Percentiles rank a stretch among this genome's conserved stretches.
phyloP scores from a whole-genome alignment of 2,329 filamentous ascomycete genomes.

The Fusarium sp. region DNA sequence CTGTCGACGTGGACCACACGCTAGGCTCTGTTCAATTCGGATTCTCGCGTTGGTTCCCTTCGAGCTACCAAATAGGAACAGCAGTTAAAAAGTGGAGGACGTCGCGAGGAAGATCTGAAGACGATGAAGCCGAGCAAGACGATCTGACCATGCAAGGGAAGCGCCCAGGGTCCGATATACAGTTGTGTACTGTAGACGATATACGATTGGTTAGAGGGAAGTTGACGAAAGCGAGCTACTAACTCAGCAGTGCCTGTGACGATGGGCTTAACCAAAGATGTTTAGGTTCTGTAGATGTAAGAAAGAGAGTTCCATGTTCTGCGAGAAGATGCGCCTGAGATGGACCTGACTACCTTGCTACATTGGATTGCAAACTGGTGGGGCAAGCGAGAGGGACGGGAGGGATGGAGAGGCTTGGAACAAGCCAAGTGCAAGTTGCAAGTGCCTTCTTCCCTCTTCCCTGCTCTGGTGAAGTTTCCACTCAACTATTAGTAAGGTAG shows the following conservation, averaged over 20 bases:
- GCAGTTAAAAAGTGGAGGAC: not conserved
- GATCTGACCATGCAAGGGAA: constrained; percentile 7
- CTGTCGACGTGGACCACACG: not conserved
- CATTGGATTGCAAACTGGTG: constrained; percentile 10
- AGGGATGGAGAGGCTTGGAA: too few relatives aligned
- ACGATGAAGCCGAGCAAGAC: constrained; percentile 3
- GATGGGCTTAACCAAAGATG: not conserved
- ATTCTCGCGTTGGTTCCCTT: not conserved
- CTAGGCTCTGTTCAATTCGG: not conserved
- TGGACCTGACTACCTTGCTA: not conserved
- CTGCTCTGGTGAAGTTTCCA: too few relatives aligned
- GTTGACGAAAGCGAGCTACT: not conserved
- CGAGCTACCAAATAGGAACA: not conserved
- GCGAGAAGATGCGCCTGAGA: constrained; percentile 11
- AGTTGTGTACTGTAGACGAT: not conserved
- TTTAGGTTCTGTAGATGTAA: constrained; percentile 18
- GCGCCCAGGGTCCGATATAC: not conserved
- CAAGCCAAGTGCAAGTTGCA: too few relatives aligned
- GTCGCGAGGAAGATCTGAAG: constrained; percentile 1
- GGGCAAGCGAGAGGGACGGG: constrained; percentile 11
- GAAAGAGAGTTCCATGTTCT: constrained; percentile 20
- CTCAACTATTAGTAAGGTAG: too few relatives aligned
- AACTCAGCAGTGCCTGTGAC: not conserved
- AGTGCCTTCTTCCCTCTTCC: too few relatives aligned
- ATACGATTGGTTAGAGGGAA: not conserved